These are phyloP conservation scores for Candida mesenterica DNA, from an alignment of 1,139 yeast species.

Conservation along the genomic window DNA sequence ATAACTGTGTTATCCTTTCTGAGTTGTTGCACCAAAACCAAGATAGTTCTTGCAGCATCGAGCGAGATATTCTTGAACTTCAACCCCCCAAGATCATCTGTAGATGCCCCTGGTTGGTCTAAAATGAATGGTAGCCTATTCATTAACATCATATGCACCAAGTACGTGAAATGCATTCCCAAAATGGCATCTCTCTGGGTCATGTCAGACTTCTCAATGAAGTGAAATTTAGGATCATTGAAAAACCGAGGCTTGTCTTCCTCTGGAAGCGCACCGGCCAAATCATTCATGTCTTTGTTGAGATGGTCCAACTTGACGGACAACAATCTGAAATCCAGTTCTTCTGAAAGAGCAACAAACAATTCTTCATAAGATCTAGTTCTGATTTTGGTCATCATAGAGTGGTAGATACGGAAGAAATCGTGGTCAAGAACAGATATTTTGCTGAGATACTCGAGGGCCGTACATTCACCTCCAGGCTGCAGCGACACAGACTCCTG, in stretches of 20 bases:
- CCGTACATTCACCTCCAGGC: background rate
- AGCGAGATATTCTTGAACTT: constrained; percentile 25
- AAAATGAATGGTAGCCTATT: constrained; percentile 34
- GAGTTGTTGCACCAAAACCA: constrained; percentile 24
- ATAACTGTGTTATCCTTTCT: constrained; percentile 19
- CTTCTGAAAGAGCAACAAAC: constrained; percentile 28
- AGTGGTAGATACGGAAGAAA: constrained; percentile 13
- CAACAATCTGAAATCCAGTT: constrained; percentile 10
- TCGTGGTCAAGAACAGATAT: background rate
- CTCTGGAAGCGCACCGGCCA: constrained; percentile 13
- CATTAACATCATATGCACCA: constrained; percentile 35
- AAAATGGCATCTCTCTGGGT: constrained; percentile 18
- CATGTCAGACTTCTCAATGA: constrained; percentile 2
- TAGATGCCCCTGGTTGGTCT: constrained; percentile 16
- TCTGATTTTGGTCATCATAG: constrained; percentile 27
- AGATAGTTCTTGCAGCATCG: constrained; percentile 37
- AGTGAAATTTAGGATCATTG: constrained; percentile 16
- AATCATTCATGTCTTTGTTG: constrained; percentile 16
- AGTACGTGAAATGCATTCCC: constrained; percentile 28
- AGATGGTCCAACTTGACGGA: constrained; percentile 11
- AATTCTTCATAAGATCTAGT: constrained; percentile 28
- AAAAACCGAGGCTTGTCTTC: constrained; percentile 14
- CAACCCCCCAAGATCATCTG: constrained; percentile 16
- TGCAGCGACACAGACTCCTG: background rate
- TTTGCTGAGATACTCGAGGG: background rate